Evolutionary conservation across 805 yeast species (phyloP).

Genomic region (Torulaspora delbrueckii): DNA sequence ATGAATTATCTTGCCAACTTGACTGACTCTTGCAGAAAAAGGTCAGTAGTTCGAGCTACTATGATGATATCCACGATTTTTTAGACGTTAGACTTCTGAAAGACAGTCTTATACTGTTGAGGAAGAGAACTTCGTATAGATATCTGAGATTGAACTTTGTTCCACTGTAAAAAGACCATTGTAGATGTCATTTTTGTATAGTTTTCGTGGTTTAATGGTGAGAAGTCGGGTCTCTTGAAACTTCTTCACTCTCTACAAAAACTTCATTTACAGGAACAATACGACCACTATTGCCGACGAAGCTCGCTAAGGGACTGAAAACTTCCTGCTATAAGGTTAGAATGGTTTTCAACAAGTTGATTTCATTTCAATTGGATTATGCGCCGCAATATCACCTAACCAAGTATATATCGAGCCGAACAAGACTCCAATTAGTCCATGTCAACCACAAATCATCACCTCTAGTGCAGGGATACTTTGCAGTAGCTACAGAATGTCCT

Average conservation of each 20-base stretch:
- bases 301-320: background rate
- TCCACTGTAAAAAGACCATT: background rate
- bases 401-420: conserved; percentile 72
- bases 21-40: background rate
- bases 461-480: conserved; percentile 86
- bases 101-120: conserved; percentile 9
- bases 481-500: conserved; percentile 87
- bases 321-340: background rate
- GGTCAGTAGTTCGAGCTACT: background rate
- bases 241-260: background rate
- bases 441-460: conserved; percentile 75
- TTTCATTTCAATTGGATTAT: conserved; percentile 62
- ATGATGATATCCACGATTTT: conserved; percentile 32
- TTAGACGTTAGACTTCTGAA: conserved; percentile 40
- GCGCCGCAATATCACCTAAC: conserved; percentile 60
- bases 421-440: conserved; percentile 78
- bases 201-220: background rate
- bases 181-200: background rate
- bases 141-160: conserved; percentile 17
- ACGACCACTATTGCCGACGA: background rate
- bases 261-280: background rate
- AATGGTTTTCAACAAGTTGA: conserved; percentile 40
- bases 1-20: too few relatives aligned
- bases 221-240: background rate
- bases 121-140: conserved; percentile 32